Evolutionary conservation across 2,329 filamentous ascomycete genomes (phyloP), one percentile per base, ranked within the genome.

Genomic region (Hymenoscyphus salicellus): DNA sequence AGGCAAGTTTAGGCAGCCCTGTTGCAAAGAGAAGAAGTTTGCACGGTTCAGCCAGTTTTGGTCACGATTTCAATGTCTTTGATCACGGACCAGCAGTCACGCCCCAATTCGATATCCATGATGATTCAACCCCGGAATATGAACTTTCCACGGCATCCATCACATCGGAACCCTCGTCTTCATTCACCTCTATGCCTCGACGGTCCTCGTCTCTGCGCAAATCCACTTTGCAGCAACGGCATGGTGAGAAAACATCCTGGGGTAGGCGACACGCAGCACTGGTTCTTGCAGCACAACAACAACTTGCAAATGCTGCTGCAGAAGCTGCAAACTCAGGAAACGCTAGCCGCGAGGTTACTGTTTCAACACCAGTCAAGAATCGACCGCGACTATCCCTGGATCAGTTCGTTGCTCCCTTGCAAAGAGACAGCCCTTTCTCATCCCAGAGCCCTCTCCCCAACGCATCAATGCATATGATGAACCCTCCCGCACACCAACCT

Each of bases 1-100:
- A 91, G 68, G 83, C 87, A 32, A 89, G 84, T 71, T 82, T 90
- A 63, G 91, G 91, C 70, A 97, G 91, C 73, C 94, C 95, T 0
- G 91, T 94, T 65, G 91, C 93, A 57, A 97, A 97, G 81, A 86
- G 95, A 69, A 87, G 95, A 73, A 97, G 93, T 78, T 79, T 96
- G 71, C 92, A 97, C 75, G 89, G 89, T 59, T 84, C 88, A 55
- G 82, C 88, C n/a, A 85, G 79, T 70, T 81, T 89, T 82, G 83
- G 56, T 14, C 76, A 78, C 63, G 83, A 84, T 70, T 90, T 92
- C 74, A 92, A 87, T 75, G 87, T 96, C 38, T 96, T 96, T 75
- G 92, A 93, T 65, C 82, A 84, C 64, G 78, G 72, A 55, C 76
- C 79, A n/a, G 28, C 60, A 7, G 33, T n/a, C 23, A 72, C 74